phyloP scores from a whole-genome alignment of 768 basidiomycete genomes.

The Trametes cubensis region DNA sequence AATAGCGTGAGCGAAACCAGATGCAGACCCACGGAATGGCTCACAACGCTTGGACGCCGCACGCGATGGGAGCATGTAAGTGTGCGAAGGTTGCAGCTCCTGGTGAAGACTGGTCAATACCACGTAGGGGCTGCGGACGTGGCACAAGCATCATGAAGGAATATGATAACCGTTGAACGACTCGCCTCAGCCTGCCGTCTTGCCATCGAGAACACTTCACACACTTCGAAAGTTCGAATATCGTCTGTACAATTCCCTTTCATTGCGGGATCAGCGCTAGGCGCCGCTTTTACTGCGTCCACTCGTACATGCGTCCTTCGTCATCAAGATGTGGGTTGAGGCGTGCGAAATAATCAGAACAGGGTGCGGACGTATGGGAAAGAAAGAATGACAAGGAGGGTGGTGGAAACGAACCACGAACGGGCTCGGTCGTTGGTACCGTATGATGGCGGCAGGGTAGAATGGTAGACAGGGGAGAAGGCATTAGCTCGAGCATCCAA shows the following conservation, averaged over 20 bases:
- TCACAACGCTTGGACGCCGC: no score
- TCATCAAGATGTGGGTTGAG: constrained; percentile 1
- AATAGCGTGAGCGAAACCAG: no score
- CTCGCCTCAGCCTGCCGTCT: no score
- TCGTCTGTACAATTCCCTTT: constrained; percentile 6
- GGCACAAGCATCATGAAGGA: no score
- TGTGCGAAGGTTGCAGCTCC: no score
- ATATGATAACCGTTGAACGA: no score
- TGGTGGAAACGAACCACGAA: background rate
- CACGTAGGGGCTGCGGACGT: no score
- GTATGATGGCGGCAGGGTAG: constrained; percentile 7
- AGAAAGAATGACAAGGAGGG: background rate
- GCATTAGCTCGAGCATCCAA: constrained; percentile 18
- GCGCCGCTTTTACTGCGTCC: constrained; percentile 21
- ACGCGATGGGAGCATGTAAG: no score
- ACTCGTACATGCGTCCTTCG: constrained; percentile 24
- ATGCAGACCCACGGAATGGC: no score
- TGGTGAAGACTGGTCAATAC: no score
- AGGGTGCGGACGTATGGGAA: background rate
- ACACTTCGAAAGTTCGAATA: no score
- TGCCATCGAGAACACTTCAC: no score
- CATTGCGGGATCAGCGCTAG: constrained; percentile 7
- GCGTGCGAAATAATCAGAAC: background rate
- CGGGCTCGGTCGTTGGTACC: background rate
- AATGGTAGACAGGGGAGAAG: background rate